Conservation (phyloP, 2,329 filamentous ascomycete genomes). For the Blastomyces parvus region DNA sequence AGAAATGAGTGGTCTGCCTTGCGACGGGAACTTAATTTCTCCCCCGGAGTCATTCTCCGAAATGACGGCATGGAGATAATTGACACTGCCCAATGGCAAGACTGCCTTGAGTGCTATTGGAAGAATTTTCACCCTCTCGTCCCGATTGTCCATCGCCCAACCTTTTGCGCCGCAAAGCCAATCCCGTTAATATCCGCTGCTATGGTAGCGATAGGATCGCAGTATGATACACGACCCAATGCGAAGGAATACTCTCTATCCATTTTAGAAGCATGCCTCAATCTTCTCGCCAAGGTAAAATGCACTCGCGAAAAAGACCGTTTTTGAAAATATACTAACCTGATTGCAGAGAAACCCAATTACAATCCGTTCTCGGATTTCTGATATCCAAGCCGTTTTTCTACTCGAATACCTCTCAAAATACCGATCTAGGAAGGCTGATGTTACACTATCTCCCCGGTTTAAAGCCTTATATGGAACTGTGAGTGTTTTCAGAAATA, state of each 20-base stretch:
- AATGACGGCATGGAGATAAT: conserved; percentile 29
- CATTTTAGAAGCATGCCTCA: conserved; percentile 27
- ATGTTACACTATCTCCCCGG: conserved; percentile 26
- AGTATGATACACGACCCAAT: conserved; percentile 27
- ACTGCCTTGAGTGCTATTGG: conserved; percentile 30
- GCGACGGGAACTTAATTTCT: conserved; percentile 30
- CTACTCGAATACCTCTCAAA: conserved; percentile 28
- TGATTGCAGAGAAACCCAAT: conserved; percentile 22
- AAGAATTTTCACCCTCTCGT: conserved; percentile 29
- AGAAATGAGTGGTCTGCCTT: conserved; percentile 29
- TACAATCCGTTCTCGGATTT: conserved; percentile 26
- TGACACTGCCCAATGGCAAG: conserved; percentile 27
- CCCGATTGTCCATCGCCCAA: conserved; percentile 28
- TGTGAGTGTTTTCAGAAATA: conserved; percentile 17
- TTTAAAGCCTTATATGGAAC: conserved; percentile 29
- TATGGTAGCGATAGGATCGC: conserved; percentile 30
- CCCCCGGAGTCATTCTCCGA: conserved; percentile 26
- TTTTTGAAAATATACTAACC: not conserved
- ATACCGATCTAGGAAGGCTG: conserved; percentile 25
- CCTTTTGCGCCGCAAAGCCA: conserved; percentile 25
- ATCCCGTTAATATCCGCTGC: conserved; percentile 26
- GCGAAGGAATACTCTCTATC: conserved; percentile 27
- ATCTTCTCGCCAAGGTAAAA: conserved; percentile 22
- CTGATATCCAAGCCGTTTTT: conserved; percentile 30
- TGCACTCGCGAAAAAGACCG: not conserved